Percentiles rank a stretch among this genome's conserved stretches.
phyloP scores from a whole-genome alignment of 768 basidiomycete genomes.

The Serendipita vermifera region DNA sequence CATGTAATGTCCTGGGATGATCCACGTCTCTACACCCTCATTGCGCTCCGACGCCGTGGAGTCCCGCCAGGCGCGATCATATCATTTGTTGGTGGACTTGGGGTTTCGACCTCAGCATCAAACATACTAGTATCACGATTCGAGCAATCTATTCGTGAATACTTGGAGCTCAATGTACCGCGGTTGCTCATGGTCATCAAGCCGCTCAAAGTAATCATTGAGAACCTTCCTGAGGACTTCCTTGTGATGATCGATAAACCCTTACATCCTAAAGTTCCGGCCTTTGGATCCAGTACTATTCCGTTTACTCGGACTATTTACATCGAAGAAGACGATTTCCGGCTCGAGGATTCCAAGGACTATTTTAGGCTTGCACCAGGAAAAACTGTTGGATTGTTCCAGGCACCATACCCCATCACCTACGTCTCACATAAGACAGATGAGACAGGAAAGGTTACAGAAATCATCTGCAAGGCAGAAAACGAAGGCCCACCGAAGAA shows the following conservation, averaged over 20 bases:
- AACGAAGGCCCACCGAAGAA: conserved; percentile 49
- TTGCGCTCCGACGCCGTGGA: conserved; percentile 87
- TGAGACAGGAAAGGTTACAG: conserved; percentile 55
- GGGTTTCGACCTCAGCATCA: conserved; percentile 73
- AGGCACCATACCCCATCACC: conserved; percentile 82
- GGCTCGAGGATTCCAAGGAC: conserved; percentile 78
- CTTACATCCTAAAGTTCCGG: conserved; percentile 85
- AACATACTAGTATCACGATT: conserved; percentile 83
- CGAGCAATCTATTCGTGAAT: conserved; percentile 76
- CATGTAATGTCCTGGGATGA: conserved; percentile 94
- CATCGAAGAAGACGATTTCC: conserved; percentile 90
- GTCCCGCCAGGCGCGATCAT: conserved; percentile 93
- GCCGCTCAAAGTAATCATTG: conserved; percentile 82
- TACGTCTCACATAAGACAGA: conserved; percentile 82
- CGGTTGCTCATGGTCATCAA: conserved; percentile 82
- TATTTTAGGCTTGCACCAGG: conserved; percentile 97
- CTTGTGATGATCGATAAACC: conserved; percentile 75
- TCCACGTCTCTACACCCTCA: conserved; percentile 91
- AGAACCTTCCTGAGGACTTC: conserved; percentile 82
- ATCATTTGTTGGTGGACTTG: conserved; percentile 86
- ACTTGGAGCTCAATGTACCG: conserved; percentile 78
- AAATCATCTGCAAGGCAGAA: conserved; percentile 70
- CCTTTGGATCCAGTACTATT: conserved; percentile 65
- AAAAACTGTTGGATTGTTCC: conserved; percentile 93
- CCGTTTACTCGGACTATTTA: conserved; percentile 83